Evolutionary conservation across 495 filamentous ascomycete genomes (phyloP), one percentile per base, ranked within the genome.

Genomic region (Talaromyces adpressus): DNA sequence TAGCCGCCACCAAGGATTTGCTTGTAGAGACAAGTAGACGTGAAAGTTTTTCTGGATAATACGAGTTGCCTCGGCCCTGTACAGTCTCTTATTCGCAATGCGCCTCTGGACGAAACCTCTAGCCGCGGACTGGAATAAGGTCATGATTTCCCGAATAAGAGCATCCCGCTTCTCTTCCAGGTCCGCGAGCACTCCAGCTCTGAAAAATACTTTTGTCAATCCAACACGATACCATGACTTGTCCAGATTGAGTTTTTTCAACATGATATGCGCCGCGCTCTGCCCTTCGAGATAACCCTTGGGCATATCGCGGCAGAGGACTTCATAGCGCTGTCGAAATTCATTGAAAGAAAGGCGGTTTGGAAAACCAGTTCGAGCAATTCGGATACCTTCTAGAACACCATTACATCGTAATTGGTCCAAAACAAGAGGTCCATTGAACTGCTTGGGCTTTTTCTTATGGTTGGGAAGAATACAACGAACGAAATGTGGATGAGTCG

Each of bases 391-490:
- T 74, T 99, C 95, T 5, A 99, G 81, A 4, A 99, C 95, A 88
- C 95, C 95, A 71, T 99, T 99, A 74, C 95, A 99, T 34, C 95
- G 86, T 5, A 99, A 80, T 72, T 99, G 95, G 69, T 99, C 95
- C 18, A 99, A 78, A 2, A 99, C 95, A 6, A 98, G 81, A 2
- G 91, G 86, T 1, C 91, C 90, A 68, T 89, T 89, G 69, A 97
- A 87, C 73, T 91, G 89, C 76, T 97, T 98, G 2, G 95, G 91
- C n/a, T 88, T 83, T 73, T 99, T 99, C 76, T 93, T 96, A 80
- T 99, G 94, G 70, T 99, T 99, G 14, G 95, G 95, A 57, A 99
- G 85, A 64, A 99, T 99, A 69, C 95, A 99, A 25, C 95, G 88
- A 2, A 98, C 95, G 70, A 99, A 99, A 75, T 99, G 95, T 49